These are phyloP conservation scores for Xerocomellus dryophilus DNA, from an alignment of 768 basidiomycete species.

Conservation along the genomic window DNA sequence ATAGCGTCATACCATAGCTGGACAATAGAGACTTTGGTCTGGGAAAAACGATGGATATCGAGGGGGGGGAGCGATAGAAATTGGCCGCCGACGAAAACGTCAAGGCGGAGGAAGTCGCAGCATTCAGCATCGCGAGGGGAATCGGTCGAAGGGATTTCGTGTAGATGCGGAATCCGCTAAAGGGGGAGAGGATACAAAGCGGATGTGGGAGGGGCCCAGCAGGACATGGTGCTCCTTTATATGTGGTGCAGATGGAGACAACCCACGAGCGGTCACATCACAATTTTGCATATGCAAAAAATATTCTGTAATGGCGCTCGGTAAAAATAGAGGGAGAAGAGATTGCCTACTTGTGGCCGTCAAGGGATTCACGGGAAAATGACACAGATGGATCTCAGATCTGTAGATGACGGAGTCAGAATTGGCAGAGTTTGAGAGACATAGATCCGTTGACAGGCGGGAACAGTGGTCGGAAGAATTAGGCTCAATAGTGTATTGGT, in stretches of 20 bases:
- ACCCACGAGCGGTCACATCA: constrained; percentile 26
- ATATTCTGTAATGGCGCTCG: constrained; percentile 26
- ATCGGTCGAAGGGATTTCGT: neutral
- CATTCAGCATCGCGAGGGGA: constrained; percentile 27
- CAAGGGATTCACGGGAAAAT: constrained; percentile 36
- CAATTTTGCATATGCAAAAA: constrained; percentile 24
- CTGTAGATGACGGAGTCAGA: constrained; percentile 28
- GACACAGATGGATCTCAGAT: constrained; percentile 30
- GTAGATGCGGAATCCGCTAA: neutral
- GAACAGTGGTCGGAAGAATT: constrained; percentile 23
- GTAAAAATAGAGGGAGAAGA: constrained; percentile 33
- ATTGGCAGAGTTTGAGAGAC: constrained; percentile 28
- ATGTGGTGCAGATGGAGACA: constrained; percentile 18
- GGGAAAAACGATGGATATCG: constrained; percentile 29
- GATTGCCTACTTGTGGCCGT: constrained; percentile 32
- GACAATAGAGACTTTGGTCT: constrained; percentile 29
- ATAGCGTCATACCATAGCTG: constrained; percentile 24
- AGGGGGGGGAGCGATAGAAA: constrained; percentile 33
- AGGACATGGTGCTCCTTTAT: constrained; percentile 30
- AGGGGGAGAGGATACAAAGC: constrained; percentile 8
- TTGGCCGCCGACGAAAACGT: constrained; percentile 32
- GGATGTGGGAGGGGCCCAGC: constrained; percentile 12
- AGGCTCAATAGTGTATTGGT: constrained; percentile 13
- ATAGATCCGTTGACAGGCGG: constrained; percentile 30
- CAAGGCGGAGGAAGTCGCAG: constrained; percentile 30